Base-by-base conservation (phyloP, 495 filamentous ascomycete genomes). In the Articulospora tetracladia region DNA sequence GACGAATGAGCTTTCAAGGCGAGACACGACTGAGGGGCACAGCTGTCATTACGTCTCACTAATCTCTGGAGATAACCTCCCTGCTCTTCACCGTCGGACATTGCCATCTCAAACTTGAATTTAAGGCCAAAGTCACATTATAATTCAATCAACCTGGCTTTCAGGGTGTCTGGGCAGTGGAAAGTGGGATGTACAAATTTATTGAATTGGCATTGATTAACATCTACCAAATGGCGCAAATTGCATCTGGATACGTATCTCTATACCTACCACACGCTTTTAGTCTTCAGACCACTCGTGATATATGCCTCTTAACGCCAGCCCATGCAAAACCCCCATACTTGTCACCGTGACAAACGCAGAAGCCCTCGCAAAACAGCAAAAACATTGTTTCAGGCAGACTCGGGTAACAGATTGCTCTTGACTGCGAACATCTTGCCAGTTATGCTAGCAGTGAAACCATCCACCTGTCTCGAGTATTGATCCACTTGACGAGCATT, bases 401-500 rank as follows among this genome's bases (percentile, higher is more conserved):
- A 79, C 63, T 81, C 79, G 2, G 79, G 79, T 48, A 83, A 74
- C 66, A 83, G 66, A 64, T 80, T 83, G 25, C 90, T 91, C 79
- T 93, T 87, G 50, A 96, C 92, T 22, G 91, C 94, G 73, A 98
- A 98, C 95, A 98, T 97, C 87, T 98, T 98, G 26, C 90, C 83
- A 54, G 87, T 94, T 56, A 94, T 88, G 52, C 80, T 86, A 28
- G 93, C 92, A 47, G 92, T 90, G 70, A 98, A 98, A n/a, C 89
- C 91, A 79, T 98, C 94, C 53, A 98, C 86, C 79, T 97, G 93
- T 77, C 91, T 88, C 60, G 92, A 89, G 77, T 98, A 98, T 80
- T 98, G 95, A 74, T 98, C 94, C 25, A 98, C 93, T 76, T 98
- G 94, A 69, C 90, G 83, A 55, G 88, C 90, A 70, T 97, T 96